Conservation (phyloP, 2,329 filamentous ascomycete genomes). For the Fulvia fulva region DNA sequence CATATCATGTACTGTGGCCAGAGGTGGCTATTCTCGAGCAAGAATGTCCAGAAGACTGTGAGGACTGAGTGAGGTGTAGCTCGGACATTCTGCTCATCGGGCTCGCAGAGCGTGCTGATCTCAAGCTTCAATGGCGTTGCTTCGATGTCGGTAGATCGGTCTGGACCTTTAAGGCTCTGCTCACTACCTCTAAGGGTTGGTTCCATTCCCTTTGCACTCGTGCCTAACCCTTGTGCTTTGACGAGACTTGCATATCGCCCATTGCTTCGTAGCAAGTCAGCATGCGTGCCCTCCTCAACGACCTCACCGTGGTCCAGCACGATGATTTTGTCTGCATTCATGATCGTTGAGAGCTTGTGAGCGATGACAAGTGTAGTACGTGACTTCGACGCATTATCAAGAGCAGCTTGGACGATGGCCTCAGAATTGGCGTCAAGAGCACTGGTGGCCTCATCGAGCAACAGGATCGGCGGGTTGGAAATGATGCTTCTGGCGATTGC, state of each 20-base stretch:
- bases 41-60: slow-evolving; percentile 28
- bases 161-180: too few relatives aligned
- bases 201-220: too few relatives aligned
- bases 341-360: slow-evolving; percentile 42
- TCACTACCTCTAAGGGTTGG: too few relatives aligned
- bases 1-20: slow-evolving; percentile 28
- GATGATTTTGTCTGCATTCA: slow-evolving; percentile 40
- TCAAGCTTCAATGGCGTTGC: too few relatives aligned
- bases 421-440: slow-evolving; percentile 29
- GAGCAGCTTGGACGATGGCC: slow-evolving; percentile 26
- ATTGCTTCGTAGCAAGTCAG: slow-evolving; percentile 7
- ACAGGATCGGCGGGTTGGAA: slow-evolving; percentile 27
- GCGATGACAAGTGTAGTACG: slow-evolving; percentile 43
- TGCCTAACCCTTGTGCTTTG: slow-evolving; percentile 4
- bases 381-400: slow-evolving; percentile 18
- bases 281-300: slow-evolving; percentile 38
- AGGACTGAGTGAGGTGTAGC: too few relatives aligned
- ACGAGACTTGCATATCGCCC: slow-evolving; percentile 8
- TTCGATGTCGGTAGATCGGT: too few relatives aligned
- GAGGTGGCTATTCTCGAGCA: slow-evolving; percentile 33
- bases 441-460: slow-evolving; percentile 32
- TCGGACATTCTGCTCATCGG: too few relatives aligned
- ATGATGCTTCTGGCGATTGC: slow-evolving; percentile 31
- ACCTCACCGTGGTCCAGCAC: slow-evolving; percentile 38
- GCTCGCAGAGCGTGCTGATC: too few relatives aligned